Conservation (phyloP, 2,329 filamentous ascomycete genomes). For the Aspergillus intermedius region DNA sequence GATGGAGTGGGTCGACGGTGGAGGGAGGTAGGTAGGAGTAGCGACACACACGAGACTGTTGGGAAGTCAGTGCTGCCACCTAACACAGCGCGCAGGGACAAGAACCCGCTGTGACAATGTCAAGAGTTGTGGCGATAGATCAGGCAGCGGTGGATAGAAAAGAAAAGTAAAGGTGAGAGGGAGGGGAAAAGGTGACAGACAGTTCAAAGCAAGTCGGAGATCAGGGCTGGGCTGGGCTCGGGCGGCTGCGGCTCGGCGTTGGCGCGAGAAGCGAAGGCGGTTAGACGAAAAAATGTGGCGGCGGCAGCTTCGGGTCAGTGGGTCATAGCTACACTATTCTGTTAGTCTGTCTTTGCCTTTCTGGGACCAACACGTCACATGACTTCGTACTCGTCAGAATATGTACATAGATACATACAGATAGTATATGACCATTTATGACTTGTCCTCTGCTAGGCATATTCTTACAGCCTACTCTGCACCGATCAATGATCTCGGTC, state of each 20-base stretch:
- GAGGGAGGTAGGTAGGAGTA: conserved; percentile 3
- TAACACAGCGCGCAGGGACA: conserved; percentile 16
- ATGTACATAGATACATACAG: too few relatives aligned
- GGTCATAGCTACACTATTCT: background rate
- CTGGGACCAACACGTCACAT: background rate
- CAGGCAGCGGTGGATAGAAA: background rate
- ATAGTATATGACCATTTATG: too few relatives aligned
- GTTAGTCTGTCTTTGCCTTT: background rate
- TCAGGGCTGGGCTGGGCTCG: conserved; percentile 8
- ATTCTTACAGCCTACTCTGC: too few relatives aligned
- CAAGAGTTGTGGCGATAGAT: background rate
- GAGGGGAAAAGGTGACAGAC: conserved; percentile 10
- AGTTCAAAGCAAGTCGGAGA: conserved; percentile 16
- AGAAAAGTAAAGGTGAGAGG: conserved; percentile 1
- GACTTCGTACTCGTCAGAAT: too few relatives aligned
- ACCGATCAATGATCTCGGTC: too few relatives aligned
- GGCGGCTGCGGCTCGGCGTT: conserved; percentile 23
- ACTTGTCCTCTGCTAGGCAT: too few relatives aligned
- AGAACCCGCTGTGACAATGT: conserved; percentile 7
- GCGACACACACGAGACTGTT: conserved; percentile 7
- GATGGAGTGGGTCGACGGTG: background rate
- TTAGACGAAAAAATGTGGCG: conserved; percentile 19
- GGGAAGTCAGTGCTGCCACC: conserved; percentile 17
- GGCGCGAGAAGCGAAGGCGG: conserved; percentile 29
- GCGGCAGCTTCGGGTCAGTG: background rate